These are phyloP conservation scores for Pseudomonodictys pantanalensis DNA, from an alignment of 495 filamentous ascomycete genomes.

Conservation along the genomic window DNA sequence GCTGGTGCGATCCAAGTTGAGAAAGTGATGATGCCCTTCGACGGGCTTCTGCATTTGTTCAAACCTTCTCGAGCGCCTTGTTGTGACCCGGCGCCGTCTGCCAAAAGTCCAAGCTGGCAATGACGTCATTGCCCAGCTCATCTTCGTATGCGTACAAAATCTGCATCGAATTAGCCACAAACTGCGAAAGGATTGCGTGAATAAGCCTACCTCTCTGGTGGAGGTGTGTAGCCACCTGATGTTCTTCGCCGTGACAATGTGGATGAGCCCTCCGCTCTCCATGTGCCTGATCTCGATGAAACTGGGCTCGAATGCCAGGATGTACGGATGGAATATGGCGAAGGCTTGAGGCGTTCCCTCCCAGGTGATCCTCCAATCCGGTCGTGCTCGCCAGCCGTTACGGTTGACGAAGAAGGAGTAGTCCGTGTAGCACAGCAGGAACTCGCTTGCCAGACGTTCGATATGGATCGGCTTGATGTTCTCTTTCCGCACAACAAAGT, in stretches of 20 bases:
- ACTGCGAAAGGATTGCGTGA: neutral
- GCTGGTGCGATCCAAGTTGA: neutral
- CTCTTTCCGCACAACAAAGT: conserved; percentile 91
- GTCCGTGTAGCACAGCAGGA: conserved; percentile 95
- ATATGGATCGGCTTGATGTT: conserved; percentile 96
- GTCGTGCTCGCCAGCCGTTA: conserved; percentile 92
- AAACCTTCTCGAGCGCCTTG: conserved; percentile 4
- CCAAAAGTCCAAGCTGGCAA: conserved; percentile 98
- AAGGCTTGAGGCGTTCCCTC: conserved; percentile 90
- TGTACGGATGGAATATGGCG: conserved; percentile 90
- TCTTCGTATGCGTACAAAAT: conserved; percentile 97
- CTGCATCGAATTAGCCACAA: conserved; percentile 47
- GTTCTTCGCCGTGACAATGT: conserved; percentile 92
- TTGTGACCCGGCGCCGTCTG: conserved; percentile 21
- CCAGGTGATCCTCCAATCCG: conserved; percentile 97
- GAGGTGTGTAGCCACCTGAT: conserved; percentile 96
- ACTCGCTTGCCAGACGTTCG: conserved; percentile 92
- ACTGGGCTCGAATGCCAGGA: conserved; percentile 96
- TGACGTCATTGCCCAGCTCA: conserved; percentile 84
- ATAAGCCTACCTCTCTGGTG: conserved; percentile 80
- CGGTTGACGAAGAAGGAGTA: conserved; percentile 99
- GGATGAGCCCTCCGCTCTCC: conserved; percentile 82
- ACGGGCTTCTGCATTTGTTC: neutral
- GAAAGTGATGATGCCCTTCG: neutral
- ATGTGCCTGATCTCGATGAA: conserved; percentile 96